phyloP scores from a whole-genome alignment of 345 rosid genomes.

The Euphorbia lathyris region DNA sequence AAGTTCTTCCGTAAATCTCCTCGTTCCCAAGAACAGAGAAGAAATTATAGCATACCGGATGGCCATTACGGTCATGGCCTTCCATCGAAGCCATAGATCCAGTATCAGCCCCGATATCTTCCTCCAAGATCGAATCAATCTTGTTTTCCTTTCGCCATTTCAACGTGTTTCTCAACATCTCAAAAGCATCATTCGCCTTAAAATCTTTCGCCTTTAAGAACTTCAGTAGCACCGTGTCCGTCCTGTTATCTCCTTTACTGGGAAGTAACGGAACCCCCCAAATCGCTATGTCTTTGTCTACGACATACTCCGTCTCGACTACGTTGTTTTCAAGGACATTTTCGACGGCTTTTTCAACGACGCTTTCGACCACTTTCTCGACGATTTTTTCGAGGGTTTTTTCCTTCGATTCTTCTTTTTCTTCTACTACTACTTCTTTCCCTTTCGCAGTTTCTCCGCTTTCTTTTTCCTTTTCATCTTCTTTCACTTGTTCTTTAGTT shows the following conservation, averaged over 20 bases:
- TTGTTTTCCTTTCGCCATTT: constrained; percentile 30
- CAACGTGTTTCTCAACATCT: constrained; percentile 22
- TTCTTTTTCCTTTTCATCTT: not conserved
- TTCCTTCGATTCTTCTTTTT: not conserved
- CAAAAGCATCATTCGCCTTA: constrained; percentile 20
- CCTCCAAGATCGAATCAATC: constrained; percentile 22
- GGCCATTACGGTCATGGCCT: constrained; percentile 24
- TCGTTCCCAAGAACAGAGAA: constrained; percentile 17
- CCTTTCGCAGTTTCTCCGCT: not conserved
- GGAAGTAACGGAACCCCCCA: constrained; percentile 28
- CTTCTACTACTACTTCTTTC: not conserved
- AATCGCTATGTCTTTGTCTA: constrained; percentile 17
- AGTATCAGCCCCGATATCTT: constrained; percentile 12
- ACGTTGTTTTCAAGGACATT: too few species aligned
- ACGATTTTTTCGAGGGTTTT: not conserved
- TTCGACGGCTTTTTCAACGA: too few species aligned
- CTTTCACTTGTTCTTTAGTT: not conserved
- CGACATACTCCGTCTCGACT: not conserved
- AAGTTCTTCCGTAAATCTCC: constrained; percentile 2
- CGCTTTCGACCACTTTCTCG: too few species aligned
- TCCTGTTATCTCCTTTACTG: constrained; percentile 21
- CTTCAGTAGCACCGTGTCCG: constrained; percentile 17
- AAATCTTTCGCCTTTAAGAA: constrained; percentile 28
- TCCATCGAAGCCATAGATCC: constrained; percentile 12
- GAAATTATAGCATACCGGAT: constrained; percentile 24